Evolutionary conservation across 2,329 filamentous ascomycete species (phyloP).

Genomic region (Fusarium citri): DNA sequence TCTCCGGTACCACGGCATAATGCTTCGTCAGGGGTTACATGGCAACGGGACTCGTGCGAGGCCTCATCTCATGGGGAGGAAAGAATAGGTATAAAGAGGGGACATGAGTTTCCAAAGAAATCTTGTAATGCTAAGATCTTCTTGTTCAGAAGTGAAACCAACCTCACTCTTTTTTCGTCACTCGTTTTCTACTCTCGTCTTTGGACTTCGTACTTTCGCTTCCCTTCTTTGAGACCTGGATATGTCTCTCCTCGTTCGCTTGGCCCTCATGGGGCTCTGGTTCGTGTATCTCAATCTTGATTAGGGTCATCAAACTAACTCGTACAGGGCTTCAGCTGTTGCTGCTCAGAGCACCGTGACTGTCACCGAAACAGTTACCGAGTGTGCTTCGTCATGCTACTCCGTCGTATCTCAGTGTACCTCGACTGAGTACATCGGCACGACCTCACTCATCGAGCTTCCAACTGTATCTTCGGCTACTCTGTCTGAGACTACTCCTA

Average conservation of each 20-base stretch:
- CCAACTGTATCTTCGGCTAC: constrained; percentile 14
- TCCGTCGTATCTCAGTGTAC: constrained; percentile 39
- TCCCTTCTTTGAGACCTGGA: constrained; percentile 26
- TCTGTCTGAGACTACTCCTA: constrained; percentile 5
- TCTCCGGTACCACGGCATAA: constrained; percentile 39
- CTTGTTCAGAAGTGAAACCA: constrained; percentile 36
- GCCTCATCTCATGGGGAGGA: constrained; percentile 4
- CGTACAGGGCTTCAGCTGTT: constrained; percentile 41
- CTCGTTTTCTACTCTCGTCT: constrained; percentile 37
- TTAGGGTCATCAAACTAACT: not conserved
- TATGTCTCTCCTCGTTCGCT: constrained; percentile 39
- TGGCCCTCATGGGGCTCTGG: constrained; percentile 48
- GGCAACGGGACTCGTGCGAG: constrained; percentile 37
- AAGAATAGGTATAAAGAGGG: constrained; percentile 44
- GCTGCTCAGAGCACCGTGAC: constrained; percentile 48
- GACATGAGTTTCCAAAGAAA: constrained; percentile 17
- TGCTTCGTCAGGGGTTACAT: constrained; percentile 25
- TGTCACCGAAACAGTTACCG: constrained; percentile 49
- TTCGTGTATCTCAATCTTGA: constrained; percentile 21
- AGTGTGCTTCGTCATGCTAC: constrained; percentile 46
- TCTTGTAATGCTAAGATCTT: not conserved
- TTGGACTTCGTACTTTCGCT: constrained; percentile 19
- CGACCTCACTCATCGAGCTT: constrained; percentile 18
- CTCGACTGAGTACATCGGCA: constrained; percentile 28
- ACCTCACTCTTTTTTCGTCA: constrained; percentile 32